A percentile compares a stretch with the other conserved stretches of the same genome.
phyloP scores from a whole-genome alignment of 306 rosid genomes.

The Coriaria nepalensis region DNA sequence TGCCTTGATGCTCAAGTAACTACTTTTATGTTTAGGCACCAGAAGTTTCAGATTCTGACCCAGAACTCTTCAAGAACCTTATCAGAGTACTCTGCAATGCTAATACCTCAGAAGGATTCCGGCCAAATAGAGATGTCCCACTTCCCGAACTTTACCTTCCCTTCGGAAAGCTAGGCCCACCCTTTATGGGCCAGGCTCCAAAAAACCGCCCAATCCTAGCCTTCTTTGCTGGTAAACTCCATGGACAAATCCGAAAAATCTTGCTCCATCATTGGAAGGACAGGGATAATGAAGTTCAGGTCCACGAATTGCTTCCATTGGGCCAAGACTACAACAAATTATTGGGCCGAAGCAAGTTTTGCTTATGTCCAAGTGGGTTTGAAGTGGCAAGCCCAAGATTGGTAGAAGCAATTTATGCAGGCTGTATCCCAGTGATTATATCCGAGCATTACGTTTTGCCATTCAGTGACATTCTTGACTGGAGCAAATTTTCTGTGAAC shows the following conservation, averaged over 20 bases:
- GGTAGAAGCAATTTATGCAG: conserved; percentile 40
- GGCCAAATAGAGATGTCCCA: conserved; percentile 34
- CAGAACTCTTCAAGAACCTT: conserved; percentile 26
- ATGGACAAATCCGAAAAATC: conserved; percentile 34
- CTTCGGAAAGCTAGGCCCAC: conserved; percentile 15
- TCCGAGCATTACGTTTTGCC: conserved; percentile 42
- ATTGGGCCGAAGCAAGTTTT: conserved; percentile 44
- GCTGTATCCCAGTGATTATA: conserved; percentile 61
- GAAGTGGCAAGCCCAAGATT: conserved; percentile 81
- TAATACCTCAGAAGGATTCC: conserved; percentile 53
- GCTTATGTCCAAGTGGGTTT: conserved; percentile 71
- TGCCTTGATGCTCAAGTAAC: too few species aligned
- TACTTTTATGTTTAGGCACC: conserved; percentile 79
- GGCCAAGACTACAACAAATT: conserved; percentile 18
- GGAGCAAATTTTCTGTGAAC: conserved; percentile 43
- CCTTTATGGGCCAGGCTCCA: conserved; percentile 4
- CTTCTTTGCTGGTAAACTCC: conserved; percentile 62
- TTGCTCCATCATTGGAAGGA: conserved; percentile 43
- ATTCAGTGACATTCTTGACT: conserved; percentile 53
- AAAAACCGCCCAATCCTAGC: conserved; percentile 34
- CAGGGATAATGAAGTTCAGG: conserved; percentile 42
- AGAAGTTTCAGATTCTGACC: conserved; percentile 27
- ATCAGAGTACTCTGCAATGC: conserved; percentile 64
- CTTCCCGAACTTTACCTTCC: conserved; percentile 49
- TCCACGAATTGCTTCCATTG: conserved; percentile 38